Evolutionary conservation across 2,329 filamentous ascomycete species (phyloP).

Genomic region (Trichoderma guizhouense): DNA sequence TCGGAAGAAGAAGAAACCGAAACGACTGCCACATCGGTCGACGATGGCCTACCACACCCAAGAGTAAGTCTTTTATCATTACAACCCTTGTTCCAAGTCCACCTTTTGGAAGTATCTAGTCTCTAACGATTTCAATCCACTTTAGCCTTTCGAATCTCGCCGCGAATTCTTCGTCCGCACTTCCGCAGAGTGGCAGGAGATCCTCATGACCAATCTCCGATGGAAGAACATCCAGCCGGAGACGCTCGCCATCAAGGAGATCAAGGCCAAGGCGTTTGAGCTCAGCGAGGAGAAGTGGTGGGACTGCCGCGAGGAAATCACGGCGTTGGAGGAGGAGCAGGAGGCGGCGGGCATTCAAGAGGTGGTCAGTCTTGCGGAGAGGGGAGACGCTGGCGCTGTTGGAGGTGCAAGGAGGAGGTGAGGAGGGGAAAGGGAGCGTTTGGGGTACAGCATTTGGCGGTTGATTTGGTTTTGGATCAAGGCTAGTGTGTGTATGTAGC

Average conservation of each 20-base stretch:
- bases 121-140: background rate
- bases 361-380: slow-evolving; percentile 82
- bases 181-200: slow-evolving; percentile 84
- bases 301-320: slow-evolving; percentile 94
- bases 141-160: slow-evolving; percentile 79
- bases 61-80: slow-evolving; percentile 39
- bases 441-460: background rate
- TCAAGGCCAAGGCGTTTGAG: slow-evolving; percentile 86
- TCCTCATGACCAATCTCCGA: slow-evolving; percentile 71
- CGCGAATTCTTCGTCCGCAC: slow-evolving; percentile 91
- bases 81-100: background rate
- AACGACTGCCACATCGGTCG: slow-evolving; percentile 50
- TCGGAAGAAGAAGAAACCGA: slow-evolving; percentile 48
- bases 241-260: slow-evolving; percentile 77
- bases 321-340: slow-evolving; percentile 88
- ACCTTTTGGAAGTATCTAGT: background rate
- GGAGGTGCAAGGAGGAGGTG: slow-evolving; percentile 35
- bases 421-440: background rate
- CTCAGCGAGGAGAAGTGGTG: slow-evolving; percentile 97
- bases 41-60: slow-evolving; percentile 73
- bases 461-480: background rate
- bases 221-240: slow-evolving; percentile 65
- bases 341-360: slow-evolving; percentile 93
- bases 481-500: background rate
- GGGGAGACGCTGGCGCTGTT: slow-evolving; percentile 50